Percentiles rank a stretch among this genome's conserved stretches.
phyloP scores from a whole-genome alignment of 1,284 basidiomycete species.

The Pseudomicrostroma phylloplanum region DNA sequence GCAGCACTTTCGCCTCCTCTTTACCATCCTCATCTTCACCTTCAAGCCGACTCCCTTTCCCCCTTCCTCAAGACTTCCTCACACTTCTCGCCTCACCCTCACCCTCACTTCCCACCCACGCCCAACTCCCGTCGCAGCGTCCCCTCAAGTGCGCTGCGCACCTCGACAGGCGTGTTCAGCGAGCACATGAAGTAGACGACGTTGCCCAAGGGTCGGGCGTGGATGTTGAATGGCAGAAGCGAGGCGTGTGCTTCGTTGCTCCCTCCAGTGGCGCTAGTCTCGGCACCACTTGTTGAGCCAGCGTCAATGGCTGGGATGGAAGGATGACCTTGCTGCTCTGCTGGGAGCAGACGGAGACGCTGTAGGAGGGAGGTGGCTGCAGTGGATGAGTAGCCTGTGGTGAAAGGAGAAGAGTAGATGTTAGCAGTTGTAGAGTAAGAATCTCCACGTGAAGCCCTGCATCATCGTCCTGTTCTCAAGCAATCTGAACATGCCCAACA shows the following conservation, averaged over 20 bases:
- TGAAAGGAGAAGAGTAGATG: too few relatives aligned
- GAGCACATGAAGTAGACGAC: conserved; percentile 92
- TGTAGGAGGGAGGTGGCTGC: conserved; percentile 25
- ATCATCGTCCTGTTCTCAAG: too few relatives aligned
- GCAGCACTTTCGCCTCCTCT: too few relatives aligned
- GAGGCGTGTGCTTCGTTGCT: too few relatives aligned
- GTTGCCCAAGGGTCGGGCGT: conserved; percentile 83
- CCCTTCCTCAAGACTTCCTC: too few relatives aligned
- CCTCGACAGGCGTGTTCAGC: conserved; percentile 61
- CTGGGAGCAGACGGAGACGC: conserved; percentile 18
- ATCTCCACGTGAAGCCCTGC: too few relatives aligned
- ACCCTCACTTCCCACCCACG: not conserved
- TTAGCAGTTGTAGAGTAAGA: too few relatives aligned
- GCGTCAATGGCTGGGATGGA: not conserved
- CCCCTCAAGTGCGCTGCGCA: conserved; percentile 43
- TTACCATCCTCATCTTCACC: too few relatives aligned
- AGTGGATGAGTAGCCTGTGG: conserved; percentile 28
- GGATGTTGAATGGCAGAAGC: conserved; percentile 61
- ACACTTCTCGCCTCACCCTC: not conserved
- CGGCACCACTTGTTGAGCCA: too few relatives aligned
- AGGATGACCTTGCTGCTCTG: not conserved
- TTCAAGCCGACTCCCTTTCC: too few relatives aligned
- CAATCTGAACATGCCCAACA: too few relatives aligned
- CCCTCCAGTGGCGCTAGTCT: too few relatives aligned
- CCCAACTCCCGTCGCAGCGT: conserved; percentile 13